phyloP scores from a whole-genome alignment of 2,329 filamentous ascomycete species.

The Xylaria sp. region DNA sequence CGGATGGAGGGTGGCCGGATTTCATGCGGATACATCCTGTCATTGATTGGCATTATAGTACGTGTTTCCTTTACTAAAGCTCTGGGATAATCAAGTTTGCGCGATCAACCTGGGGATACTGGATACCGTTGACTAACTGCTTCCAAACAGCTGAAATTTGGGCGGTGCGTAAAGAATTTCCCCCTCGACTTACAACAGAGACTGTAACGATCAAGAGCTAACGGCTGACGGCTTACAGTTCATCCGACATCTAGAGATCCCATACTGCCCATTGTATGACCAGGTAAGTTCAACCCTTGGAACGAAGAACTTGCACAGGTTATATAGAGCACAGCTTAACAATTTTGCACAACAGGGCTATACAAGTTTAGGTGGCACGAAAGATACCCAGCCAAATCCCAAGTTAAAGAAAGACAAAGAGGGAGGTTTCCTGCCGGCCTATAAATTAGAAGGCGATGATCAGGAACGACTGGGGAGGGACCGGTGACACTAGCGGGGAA shows the following conservation, averaged over 20 bases:
- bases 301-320: neutral
- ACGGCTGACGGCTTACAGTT: conserved; percentile 58
- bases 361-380: conserved; percentile 88
- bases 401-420: conserved; percentile 55
- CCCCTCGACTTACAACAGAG: neutral
- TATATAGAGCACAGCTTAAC: conserved; percentile 6
- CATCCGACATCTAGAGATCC: conserved; percentile 76
- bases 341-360: conserved; percentile 62
- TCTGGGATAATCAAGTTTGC: neutral
- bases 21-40: conserved; percentile 96
- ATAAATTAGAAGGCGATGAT: conserved; percentile 74
- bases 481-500: conserved; percentile 42
- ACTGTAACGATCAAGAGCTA: neutral
- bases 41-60: conserved; percentile 89
- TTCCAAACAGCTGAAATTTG: conserved; percentile 28
- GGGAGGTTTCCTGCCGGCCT: conserved; percentile 70
- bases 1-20: conserved; percentile 85
- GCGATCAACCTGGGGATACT: neutral
- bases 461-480: conserved; percentile 81
- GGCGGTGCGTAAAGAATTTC: conserved; percentile 23
- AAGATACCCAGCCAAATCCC: conserved; percentile 90
- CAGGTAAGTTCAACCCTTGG: conserved; percentile 19
- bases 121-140: conserved; percentile 15
- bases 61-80: neutral
- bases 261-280: conserved; percentile 89